phyloP scores from a whole-genome alignment of 2,329 filamentous ascomycete genomes.

The Alternaria longipes region DNA sequence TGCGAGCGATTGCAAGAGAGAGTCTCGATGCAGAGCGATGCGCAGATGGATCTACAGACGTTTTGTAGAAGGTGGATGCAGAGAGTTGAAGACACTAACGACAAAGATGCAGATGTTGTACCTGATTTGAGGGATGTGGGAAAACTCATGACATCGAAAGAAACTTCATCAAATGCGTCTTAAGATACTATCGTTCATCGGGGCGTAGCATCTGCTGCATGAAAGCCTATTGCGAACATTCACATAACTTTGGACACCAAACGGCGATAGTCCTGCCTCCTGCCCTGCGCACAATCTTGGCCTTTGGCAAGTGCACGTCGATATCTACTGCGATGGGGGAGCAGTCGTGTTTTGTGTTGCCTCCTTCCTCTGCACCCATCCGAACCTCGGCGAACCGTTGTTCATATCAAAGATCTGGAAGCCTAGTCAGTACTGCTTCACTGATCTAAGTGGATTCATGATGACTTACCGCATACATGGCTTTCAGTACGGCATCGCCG shows the following conservation, averaged over 20 bases:
- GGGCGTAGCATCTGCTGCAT: neutral
- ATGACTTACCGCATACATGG: slow-evolving; percentile 33
- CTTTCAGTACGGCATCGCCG: slow-evolving; percentile 35
- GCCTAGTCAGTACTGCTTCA: neutral
- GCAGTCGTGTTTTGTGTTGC: slow-evolving; percentile 25
- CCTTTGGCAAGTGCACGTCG: neutral
- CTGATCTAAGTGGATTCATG: neutral
- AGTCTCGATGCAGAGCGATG: neutral
- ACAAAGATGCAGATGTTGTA: neutral
- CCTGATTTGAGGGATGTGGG: neutral
- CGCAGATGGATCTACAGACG: neutral
- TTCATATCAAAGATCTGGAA: slow-evolving; percentile 36
- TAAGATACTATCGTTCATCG: neutral
- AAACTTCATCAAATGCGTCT: neutral
- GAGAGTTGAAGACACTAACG: neutral
- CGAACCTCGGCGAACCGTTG: slow-evolving; percentile 29
- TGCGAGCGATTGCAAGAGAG: neutral
- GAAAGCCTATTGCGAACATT: neutral
- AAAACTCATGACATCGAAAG: neutral
- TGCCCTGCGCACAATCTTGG: neutral
- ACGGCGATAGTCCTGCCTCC: neutral
- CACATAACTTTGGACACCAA: neutral
- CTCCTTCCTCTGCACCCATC: slow-evolving; percentile 35
- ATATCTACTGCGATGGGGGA: slow-evolving; percentile 22
- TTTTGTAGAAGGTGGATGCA: neutral